A percentile compares a stretch with the other conserved stretches of the same genome.
phyloP scores from a whole-genome alignment of 176 grass and related monocot genomes.

The Lolium perenne region DNA sequence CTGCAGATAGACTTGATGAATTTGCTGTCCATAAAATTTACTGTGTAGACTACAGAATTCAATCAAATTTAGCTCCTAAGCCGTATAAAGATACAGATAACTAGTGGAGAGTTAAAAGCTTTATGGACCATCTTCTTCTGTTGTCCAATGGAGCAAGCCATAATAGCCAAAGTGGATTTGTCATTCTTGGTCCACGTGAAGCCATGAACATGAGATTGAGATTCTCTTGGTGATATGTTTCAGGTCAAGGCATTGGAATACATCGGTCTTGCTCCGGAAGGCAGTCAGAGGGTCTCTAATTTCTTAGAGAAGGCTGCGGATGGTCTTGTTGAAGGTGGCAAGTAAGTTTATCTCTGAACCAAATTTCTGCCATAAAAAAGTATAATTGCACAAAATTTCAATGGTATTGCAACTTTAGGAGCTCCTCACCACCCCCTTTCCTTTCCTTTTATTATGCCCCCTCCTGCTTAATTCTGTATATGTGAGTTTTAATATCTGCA shows the following conservation, averaged over 20 bases:
- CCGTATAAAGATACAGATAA: background rate
- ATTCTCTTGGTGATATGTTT: constrained; percentile 35
- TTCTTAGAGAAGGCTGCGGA: constrained; percentile 94
- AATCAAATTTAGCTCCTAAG: constrained; percentile 12
- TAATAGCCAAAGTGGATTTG: background rate
- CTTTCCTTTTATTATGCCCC: background rate
- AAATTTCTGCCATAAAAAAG: constrained; percentile 15
- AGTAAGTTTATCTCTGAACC: constrained; percentile 60
- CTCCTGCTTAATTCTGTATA: constrained; percentile 9
- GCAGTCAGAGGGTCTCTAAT: constrained; percentile 76
- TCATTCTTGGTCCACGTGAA: constrained; percentile 12
- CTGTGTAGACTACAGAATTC: background rate
- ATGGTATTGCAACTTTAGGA: constrained; percentile 29
- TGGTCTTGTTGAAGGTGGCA: constrained; percentile 87
- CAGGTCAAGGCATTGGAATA: constrained; percentile 92
- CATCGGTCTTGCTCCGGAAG: constrained; percentile 73
- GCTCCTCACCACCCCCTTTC: background rate
- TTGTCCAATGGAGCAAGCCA: background rate
- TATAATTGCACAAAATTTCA: background rate
- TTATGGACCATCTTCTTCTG: background rate
- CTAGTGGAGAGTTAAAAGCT: background rate
- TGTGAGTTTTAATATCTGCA: constrained; percentile 27
- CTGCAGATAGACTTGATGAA: background rate
- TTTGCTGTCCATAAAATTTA: background rate
- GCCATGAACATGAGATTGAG: constrained; percentile 16